Evolutionary conservation across 2,329 filamentous ascomycete species (phyloP), one percentile per base, ranked within the genome.

Genomic region (Paecilomyces sp.): DNA sequence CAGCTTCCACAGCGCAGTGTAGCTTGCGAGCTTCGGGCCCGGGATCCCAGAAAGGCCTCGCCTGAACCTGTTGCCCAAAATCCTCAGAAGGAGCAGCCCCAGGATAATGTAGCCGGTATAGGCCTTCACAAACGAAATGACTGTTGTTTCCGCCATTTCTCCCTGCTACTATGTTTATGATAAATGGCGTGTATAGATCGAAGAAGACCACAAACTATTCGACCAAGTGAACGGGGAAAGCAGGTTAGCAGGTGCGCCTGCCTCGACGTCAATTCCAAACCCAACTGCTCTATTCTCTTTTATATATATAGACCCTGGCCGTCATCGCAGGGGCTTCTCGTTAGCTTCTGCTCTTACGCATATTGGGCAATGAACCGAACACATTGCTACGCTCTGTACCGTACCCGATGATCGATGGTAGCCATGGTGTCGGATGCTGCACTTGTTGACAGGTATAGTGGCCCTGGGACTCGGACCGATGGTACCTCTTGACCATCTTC

Each of bases 1-100:
- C 8, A 66, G 47, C 22, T 62, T 66, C 65, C 64, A 66, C 1
- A 67, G 51, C 12, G 61, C 52, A 5, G 62, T 64, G 15, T 60
- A 62, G 50, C 57, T 60, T 11, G 63, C 61, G 3, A 63, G 6
- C 15, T 30, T 33, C 3, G 63, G 63, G 3, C 62, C 62, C 3
- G 63, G 62, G 28, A 63, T 62, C 22, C 61, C 56, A 13, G 47
- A 31, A 36, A 65, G 59, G 1, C 59, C 62, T 31, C 11, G 51
- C n/a, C 28, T 53, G 24, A 53, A 53, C 28, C 22, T 53, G 33
- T 64, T 65, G 22, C 50, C 34, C 25, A 65, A 51, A 2, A 65
- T 52, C 11, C 59, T 59, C 18, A 61, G 57, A 34, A 58, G 18
- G 8, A 58, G 3, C n/a, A 30, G 13, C 24, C 15, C 51, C 3